phyloP scores from a whole-genome alignment of 441 rosid genomes.

The Brassica hybrid region DNA sequence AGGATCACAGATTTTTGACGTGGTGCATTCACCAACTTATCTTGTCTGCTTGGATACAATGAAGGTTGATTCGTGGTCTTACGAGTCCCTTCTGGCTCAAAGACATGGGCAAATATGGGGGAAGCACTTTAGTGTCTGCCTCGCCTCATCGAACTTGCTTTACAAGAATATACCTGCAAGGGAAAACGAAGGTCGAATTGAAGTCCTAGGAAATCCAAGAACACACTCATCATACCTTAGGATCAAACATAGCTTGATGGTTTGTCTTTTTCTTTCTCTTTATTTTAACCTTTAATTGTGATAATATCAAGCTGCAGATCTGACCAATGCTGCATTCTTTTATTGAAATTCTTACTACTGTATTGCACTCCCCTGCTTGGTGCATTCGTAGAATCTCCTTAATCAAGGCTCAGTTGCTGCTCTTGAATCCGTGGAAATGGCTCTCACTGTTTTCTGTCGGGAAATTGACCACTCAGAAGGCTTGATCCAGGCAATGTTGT shows the following conservation, averaged over 20 bases:
- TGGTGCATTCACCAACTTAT: conserved; percentile 68
- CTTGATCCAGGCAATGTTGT: conserved; percentile 69
- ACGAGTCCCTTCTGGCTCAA: conserved; percentile 55
- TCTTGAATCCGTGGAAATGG: conserved; percentile 71
- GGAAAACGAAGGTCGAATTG: conserved; percentile 78
- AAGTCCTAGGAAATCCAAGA: conserved; percentile 63
- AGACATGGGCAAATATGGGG: conserved; percentile 67
- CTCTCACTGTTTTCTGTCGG: conserved; percentile 72
- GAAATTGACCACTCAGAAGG: conserved; percentile 67
- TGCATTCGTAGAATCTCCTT: conserved; percentile 61
- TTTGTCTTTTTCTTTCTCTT: conserved; percentile 60
- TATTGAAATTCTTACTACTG: conserved; percentile 31
- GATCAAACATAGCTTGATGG: conserved; percentile 68
- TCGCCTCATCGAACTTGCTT: conserved; percentile 65
- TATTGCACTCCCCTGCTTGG: conserved; percentile 43
- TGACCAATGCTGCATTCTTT: too few relatives aligned
- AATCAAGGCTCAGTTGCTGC: conserved; percentile 59
- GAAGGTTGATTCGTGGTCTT: conserved; percentile 60
- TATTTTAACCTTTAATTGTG: too few relatives aligned
- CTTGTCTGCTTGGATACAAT: conserved; percentile 76
- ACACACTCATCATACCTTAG: conserved; percentile 68
- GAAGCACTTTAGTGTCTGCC: conserved; percentile 73
- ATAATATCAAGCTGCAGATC: too few relatives aligned
- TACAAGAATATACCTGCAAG: conserved; percentile 55
- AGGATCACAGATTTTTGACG: conserved; percentile 43